Conservation (phyloP, 805 yeast genomes). For the Teunomyces pallodes region DNA sequence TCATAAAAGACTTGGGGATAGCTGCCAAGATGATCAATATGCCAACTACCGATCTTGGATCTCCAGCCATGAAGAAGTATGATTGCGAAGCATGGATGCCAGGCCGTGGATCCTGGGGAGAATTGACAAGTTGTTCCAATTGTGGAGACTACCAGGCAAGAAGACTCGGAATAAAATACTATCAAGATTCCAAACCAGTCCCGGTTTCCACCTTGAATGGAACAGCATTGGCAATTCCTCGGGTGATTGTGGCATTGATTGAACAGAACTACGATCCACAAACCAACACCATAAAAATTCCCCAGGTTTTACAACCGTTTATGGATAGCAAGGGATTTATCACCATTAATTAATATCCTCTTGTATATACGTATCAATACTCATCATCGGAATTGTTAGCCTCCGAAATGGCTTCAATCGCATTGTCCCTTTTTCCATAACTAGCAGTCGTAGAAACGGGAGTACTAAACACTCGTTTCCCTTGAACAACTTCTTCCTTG, state of each 20-base stretch:
- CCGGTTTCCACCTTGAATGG: slow-evolving; percentile 85
- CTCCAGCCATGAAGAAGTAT: slow-evolving; percentile 87
- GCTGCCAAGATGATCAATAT: slow-evolving; percentile 79
- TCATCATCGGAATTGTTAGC: slow-evolving; percentile 17
- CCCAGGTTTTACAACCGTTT: slow-evolving; percentile 62
- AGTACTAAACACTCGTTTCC: slow-evolving; percentile 29
- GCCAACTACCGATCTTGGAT: slow-evolving; percentile 90
- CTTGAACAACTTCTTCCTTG: neutral
- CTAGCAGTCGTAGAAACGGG: slow-evolving; percentile 10
- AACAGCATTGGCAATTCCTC: slow-evolving; percentile 92
- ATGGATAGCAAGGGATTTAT: slow-evolving; percentile 62
- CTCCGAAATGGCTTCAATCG: slow-evolving; percentile 7
- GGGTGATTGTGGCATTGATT: slow-evolving; percentile 83
- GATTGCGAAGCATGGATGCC: slow-evolving; percentile 99
- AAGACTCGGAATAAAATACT: slow-evolving; percentile 67
- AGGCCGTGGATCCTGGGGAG: slow-evolving; percentile 91
- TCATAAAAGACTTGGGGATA: slow-evolving; percentile 68
- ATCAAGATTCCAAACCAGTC: slow-evolving; percentile 27
- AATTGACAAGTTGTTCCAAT: slow-evolving; percentile 84
- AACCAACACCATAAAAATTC: slow-evolving; percentile 56
- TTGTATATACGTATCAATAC: slow-evolving; percentile 6
- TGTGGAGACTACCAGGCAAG: slow-evolving; percentile 90
- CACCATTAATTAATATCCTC: slow-evolving; percentile 6
- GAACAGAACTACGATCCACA: slow-evolving; percentile 76
- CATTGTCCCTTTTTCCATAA: slow-evolving; percentile 2